A percentile compares a stretch with the other conserved stretches of the same genome.
Evolutionary conservation across 208 protist species (phyloP).

Genomic region (Trichomonas tenax): DNA sequence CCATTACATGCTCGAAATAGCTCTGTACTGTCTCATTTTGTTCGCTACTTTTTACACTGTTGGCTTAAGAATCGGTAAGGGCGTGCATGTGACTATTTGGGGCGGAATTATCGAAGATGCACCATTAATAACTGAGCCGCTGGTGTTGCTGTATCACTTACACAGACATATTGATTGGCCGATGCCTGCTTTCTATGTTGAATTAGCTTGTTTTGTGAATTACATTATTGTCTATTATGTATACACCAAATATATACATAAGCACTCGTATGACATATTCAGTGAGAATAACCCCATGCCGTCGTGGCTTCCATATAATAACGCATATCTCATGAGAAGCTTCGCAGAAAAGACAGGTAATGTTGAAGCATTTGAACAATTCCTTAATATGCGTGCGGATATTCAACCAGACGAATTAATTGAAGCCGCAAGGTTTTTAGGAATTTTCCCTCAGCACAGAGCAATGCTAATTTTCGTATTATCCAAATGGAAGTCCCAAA

Average conservation of each 20-base stretch:
- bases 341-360: not conserved
- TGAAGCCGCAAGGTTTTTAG: not conserved
- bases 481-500: not conserved
- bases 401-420: not conserved
- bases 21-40: not conserved
- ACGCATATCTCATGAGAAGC: not conserved
- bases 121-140: not conserved
- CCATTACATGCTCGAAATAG: not conserved
- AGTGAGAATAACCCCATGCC: not conserved
- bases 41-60: not conserved
- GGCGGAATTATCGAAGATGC: not conserved
- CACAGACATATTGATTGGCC: not conserved
- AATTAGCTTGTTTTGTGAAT: not conserved
- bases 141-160: not conserved
- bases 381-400: not conserved
- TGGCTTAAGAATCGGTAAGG: not conserved
- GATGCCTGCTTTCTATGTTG: not conserved
- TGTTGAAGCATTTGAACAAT: not conserved
- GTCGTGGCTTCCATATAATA: not conserved
- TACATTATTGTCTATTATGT: not conserved
- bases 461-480: not conserved
- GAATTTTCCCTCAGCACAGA: not conserved
- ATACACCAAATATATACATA: not conserved
- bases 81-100: not conserved
- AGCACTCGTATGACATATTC: not conserved